Evolutionary conservation across 2,329 filamentous ascomycete species (phyloP).

Genomic region (Aureobasidium namibiae): DNA sequence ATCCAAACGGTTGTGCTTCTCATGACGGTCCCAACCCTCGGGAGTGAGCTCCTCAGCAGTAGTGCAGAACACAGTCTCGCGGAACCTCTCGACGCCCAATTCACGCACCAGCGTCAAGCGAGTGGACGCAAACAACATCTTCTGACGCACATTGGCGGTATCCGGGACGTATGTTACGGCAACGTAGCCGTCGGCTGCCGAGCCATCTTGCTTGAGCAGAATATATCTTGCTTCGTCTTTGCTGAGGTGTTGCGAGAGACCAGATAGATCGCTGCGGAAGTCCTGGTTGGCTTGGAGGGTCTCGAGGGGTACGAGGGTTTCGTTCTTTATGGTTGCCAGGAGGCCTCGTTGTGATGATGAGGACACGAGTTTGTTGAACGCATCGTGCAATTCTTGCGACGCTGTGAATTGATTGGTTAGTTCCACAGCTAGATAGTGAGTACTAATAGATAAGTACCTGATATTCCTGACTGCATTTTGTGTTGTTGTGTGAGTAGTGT

Average conservation of each 20-base stretch:
- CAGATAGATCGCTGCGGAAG: constrained; percentile 45
- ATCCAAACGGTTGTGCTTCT: constrained; percentile 51
- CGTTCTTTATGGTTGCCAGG: constrained; percentile 60
- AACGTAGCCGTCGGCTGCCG: constrained; percentile 41
- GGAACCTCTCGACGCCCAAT: constrained; percentile 69
- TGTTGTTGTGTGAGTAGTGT: constrained; percentile 3
- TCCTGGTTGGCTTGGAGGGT: constrained; percentile 42
- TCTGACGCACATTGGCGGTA: constrained; percentile 68
- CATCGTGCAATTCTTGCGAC: constrained; percentile 65
- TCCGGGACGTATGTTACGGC: constrained; percentile 75
- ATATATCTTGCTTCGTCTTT: constrained; percentile 63
- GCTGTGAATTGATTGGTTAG: constrained; percentile 39
- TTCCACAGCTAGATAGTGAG: neutral
- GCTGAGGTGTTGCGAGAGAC: constrained; percentile 56
- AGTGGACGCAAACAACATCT: constrained; percentile 78
- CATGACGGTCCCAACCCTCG: constrained; percentile 63
- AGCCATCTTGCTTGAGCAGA: constrained; percentile 53
- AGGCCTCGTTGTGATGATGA: constrained; percentile 58
- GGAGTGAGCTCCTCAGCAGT: constrained; percentile 59
- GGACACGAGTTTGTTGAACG: constrained; percentile 63
- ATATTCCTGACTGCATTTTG: constrained; percentile 71
- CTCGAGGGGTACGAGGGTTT: constrained; percentile 56
- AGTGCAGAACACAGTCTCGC: constrained; percentile 67
- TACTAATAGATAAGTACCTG: constrained; percentile 43
- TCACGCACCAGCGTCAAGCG: constrained; percentile 67